Percentiles rank a stretch among this genome's conserved stretches.
Conservation (phyloP, 225 moss, liverwort and hornwort genomes). For the Takakia lepidozioides region DNA sequence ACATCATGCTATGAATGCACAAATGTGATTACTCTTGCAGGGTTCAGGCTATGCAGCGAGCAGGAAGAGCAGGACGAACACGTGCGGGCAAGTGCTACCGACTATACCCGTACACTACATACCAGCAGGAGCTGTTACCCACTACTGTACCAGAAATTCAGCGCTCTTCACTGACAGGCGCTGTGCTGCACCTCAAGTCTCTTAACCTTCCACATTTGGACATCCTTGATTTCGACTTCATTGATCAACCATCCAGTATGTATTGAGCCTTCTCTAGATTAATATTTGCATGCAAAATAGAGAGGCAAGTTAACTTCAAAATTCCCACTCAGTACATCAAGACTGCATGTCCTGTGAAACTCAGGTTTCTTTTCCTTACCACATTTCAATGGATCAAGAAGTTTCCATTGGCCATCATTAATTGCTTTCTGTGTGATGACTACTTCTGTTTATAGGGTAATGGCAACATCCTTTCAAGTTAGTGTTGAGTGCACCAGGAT, state of each 20-base stretch:
- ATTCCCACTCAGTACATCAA: no score
- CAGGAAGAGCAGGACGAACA: conserved; percentile 92
- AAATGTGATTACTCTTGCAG: conserved; percentile 18
- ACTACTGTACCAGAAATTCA: conserved; percentile 97
- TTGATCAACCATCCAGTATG: conserved; percentile 71
- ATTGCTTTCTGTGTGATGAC: no score
- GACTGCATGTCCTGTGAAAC: no score
- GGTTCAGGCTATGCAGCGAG: conserved; percentile 94
- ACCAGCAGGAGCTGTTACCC: conserved; percentile 68
- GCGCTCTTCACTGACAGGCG: conserved; percentile 81
- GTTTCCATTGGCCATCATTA: no score
- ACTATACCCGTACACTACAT: conserved; percentile 61
- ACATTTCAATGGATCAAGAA: no score
- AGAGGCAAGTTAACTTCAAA: no score
- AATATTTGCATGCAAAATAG: no score
- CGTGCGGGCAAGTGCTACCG: conserved; percentile 91
- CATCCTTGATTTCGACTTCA: conserved; percentile 90
- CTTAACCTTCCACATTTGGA: conserved; percentile 88
- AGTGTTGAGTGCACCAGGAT: no score
- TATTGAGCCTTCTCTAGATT: neutral
- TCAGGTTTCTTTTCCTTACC: no score
- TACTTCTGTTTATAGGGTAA: no score
- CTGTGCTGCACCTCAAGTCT: conserved; percentile 88
- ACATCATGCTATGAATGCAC: conserved; percentile 3
- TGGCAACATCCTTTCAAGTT: no score